Conservation (phyloP, 2,329 filamentous ascomycete genomes). For the Phialophora macrospora region DNA sequence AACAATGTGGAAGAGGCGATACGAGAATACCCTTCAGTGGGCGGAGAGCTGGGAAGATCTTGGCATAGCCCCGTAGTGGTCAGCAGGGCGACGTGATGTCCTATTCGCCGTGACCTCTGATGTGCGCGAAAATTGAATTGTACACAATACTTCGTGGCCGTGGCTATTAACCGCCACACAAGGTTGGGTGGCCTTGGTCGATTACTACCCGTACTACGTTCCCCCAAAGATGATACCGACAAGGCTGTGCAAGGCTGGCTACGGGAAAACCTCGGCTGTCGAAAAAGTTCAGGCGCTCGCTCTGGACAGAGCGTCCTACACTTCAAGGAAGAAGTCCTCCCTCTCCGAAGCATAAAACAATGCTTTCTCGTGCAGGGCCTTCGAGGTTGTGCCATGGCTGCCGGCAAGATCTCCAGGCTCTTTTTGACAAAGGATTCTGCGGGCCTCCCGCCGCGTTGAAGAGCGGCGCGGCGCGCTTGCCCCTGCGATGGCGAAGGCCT, state of each 20-base stretch:
- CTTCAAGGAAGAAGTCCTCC: neutral
- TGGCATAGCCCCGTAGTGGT: neutral
- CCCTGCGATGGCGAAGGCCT: constrained; percentile 25
- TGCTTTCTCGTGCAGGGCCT: constrained; percentile 27
- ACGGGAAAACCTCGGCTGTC: constrained; percentile 6
- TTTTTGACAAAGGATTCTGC: constrained; percentile 45
- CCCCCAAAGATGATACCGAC: neutral
- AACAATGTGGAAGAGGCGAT: neutral
- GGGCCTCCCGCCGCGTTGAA: constrained; percentile 25
- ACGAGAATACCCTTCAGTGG: neutral
- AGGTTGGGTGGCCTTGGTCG: neutral
- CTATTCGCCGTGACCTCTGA: neutral
- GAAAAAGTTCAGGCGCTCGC: neutral
- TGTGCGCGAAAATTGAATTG: neutral
- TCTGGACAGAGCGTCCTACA: neutral
- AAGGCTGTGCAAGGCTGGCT: constrained; percentile 1
- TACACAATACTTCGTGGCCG: neutral
- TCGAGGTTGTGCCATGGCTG: constrained; percentile 43
- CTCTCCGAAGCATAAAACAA: constrained; percentile 4
- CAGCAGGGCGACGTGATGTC: neutral
- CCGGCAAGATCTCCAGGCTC: constrained; percentile 42
- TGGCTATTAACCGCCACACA: neutral
- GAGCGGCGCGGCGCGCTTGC: constrained; percentile 16
- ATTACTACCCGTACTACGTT: neutral
- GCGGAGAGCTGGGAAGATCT: neutral